Percentiles rank a stretch among this genome's conserved stretches.
phyloP scores from a whole-genome alignment of 805 yeast genomes.

The Candida nonsorbophila region DNA sequence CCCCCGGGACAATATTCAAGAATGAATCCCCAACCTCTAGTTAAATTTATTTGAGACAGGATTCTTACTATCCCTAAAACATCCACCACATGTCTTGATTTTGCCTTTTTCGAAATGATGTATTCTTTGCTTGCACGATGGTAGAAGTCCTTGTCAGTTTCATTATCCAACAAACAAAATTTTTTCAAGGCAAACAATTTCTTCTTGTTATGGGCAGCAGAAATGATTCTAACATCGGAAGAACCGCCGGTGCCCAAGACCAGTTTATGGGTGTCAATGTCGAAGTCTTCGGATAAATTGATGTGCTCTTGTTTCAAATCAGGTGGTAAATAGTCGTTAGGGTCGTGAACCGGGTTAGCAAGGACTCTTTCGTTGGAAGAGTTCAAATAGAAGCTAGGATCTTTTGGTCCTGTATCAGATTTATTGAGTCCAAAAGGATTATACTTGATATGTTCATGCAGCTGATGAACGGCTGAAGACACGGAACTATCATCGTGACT shows the following conservation, averaged over 20 bases:
- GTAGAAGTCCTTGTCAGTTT: constrained; percentile 61
- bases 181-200: constrained; percentile 60
- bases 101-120: constrained; percentile 50
- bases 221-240: constrained; percentile 50
- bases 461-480: constrained; percentile 3
- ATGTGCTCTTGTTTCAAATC: constrained; percentile 44
- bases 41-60: constrained; percentile 48
- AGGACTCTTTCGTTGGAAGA: constrained; percentile 42
- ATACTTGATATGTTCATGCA: constrained; percentile 46
- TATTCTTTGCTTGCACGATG: constrained; percentile 60
- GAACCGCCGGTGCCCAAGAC: constrained; percentile 72
- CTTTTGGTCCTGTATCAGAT: constrained; percentile 19
- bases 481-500: constrained; percentile 2
- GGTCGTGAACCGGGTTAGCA: constrained; percentile 59
- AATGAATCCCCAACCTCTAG: constrained; percentile 74
- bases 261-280: constrained; percentile 34
- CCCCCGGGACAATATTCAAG: constrained; percentile 59
- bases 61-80: constrained; percentile 52
- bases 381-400: constrained; percentile 20
- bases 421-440: constrained; percentile 60
- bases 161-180: constrained; percentile 55
- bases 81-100: constrained; percentile 57
- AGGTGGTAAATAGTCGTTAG: constrained; percentile 58
- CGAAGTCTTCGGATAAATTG: constrained; percentile 52
- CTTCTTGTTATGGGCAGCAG: constrained; percentile 32